These are phyloP conservation scores for Nyssa sinensis DNA, from an alignment of 148 eudicot species.

Conservation along the genomic window DNA sequence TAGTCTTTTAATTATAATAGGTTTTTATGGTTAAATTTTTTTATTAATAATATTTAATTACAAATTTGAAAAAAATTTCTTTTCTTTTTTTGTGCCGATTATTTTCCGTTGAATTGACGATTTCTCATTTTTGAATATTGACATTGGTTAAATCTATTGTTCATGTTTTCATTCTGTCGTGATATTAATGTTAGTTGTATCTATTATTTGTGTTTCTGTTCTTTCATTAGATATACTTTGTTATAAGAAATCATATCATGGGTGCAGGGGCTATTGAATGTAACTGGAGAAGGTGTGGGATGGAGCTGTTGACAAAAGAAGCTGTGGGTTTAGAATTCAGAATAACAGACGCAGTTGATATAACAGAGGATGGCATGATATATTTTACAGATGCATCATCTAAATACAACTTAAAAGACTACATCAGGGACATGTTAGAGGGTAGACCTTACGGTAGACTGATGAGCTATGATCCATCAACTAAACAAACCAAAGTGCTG, in stretches of 20 bases:
- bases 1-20: no score
- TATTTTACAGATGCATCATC: constrained; percentile 88
- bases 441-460: constrained; percentile 71
- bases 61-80: no score
- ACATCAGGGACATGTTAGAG: constrained; percentile 32
- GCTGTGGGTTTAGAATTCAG: constrained; percentile 69
- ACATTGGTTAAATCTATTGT: no score
- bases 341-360: constrained; percentile 68
- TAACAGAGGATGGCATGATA: constrained; percentile 54
- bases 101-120: no score
- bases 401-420: constrained; percentile 30
- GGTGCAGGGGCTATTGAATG: constrained; percentile 62
- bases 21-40: no score
- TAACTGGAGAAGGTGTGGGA: constrained; percentile 33
- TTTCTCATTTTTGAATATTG: no score
- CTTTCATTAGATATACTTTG: no score
- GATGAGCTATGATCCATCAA: constrained; percentile 61
- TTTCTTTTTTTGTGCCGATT: no score
- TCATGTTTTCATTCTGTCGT: no score
- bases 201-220: no score
- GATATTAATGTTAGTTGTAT: no score
- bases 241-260: neutral
- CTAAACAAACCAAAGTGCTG: constrained; percentile 54
- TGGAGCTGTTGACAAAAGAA: constrained; percentile 46
- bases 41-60: no score